Evolutionary conservation across 208 protist species (phyloP), one percentile per base, ranked within the genome.

Genomic region (Novymonas esmeraldas): DNA sequence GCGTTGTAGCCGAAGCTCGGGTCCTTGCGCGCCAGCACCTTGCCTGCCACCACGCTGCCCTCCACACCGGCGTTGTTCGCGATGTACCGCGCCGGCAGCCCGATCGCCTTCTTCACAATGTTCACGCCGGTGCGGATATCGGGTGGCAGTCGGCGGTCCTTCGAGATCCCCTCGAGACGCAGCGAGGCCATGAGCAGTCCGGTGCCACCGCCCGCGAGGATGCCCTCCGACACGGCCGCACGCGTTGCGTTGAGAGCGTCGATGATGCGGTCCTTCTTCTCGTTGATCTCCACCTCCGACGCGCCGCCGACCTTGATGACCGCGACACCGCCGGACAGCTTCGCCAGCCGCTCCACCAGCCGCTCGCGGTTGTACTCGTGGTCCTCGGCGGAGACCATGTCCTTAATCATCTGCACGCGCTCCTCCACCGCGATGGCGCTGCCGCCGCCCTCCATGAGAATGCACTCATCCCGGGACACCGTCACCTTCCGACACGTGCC

Each of bases 251-350:
- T 99, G 7, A 99, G 90, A 7, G 99, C 98, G 74, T 99, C 99
- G 20, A 97, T 95, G 45, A 99, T 96, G 65, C 98, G 92, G 78
- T 99, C 99, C 86, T 99, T 99, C 85, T 98, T 99, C 83, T 99
- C 99, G 73, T 89, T 94, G 9, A 99, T 99, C 88, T 99, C 98
- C 36, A 99, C 98, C 78, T 99, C 98, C 9, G 95, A 98, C 18
- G 96, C 94, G 44, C 99, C 99, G 38, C 99, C 99, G 33, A 99
- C 95, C 70, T 98, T 98, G 66, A 99, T 94, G 11, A 99, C 94
- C 9, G 97, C 98, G 38, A 99, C 97, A 51, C 88, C 86, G 44
- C 88, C 88, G 10, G 79, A 87, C 6, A 97, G 69, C 71, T 95
- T 94, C 34, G 89, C 87, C 6, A 97, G 85, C 31, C 98, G 94